A percentile compares a stretch with the other conserved stretches of the same genome.
These are phyloP conservation scores for Grosmannia huntii DNA, from an alignment of 2,329 filamentous ascomycete species.

Conservation along the genomic window DNA sequence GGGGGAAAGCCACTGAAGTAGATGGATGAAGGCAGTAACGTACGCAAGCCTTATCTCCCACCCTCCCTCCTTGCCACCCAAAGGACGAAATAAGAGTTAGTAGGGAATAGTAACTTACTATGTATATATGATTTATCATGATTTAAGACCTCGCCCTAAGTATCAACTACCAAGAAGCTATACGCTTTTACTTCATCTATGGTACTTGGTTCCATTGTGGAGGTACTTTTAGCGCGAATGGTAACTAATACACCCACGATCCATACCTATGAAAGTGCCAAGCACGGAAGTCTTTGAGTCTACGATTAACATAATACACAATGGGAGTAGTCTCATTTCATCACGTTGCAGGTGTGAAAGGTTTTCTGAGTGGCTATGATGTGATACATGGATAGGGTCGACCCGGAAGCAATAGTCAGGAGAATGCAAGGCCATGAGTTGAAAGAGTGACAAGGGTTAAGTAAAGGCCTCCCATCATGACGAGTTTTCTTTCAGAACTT, in stretches of 20 bases:
- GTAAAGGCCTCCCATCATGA: background rate
- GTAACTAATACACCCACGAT: background rate
- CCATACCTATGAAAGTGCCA: background rate
- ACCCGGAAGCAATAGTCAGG: background rate
- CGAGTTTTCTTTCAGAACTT: background rate
- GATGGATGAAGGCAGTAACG: no score
- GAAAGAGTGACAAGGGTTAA: background rate
- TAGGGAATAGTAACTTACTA: background rate
- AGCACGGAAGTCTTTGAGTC: background rate
- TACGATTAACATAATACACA: background rate
- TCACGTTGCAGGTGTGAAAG: background rate
- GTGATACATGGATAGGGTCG: background rate
- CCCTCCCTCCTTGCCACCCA: background rate
- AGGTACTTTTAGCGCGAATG: background rate
- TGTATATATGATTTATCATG: background rate
- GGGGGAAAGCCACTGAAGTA: background rate
- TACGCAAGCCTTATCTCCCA: no score
- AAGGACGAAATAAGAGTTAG: background rate
- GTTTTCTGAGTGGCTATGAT: background rate
- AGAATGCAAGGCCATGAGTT: background rate
- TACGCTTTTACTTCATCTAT: background rate
- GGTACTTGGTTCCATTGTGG: background rate
- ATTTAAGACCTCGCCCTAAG: background rate
- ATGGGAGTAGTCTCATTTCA: background rate
- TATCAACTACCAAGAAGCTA: background rate